These are phyloP conservation scores for Parastagonospora nodorum DNA, from an alignment of 2,329 filamentous ascomycete species.

Conservation along the genomic window DNA sequence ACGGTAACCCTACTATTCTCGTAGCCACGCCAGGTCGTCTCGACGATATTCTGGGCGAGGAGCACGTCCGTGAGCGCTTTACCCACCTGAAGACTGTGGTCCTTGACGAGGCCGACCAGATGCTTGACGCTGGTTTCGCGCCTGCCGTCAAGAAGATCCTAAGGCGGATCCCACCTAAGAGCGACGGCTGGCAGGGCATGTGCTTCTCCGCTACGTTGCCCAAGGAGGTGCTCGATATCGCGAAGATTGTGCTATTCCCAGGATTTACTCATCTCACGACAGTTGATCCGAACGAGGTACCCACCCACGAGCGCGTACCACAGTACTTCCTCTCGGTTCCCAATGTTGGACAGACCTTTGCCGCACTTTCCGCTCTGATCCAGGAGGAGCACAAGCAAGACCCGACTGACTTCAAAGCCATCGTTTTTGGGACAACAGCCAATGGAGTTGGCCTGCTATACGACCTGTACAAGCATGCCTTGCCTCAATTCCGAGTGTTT, in stretches of 20 bases:
- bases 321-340: constrained; percentile 55
- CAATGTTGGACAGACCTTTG: constrained; percentile 52
- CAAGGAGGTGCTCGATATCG: constrained; percentile 51
- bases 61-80: constrained; percentile 54
- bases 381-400: constrained; percentile 49
- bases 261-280: constrained; percentile 51
- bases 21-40: constrained; percentile 56
- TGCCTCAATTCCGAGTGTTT: constrained; percentile 45
- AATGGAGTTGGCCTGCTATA: constrained; percentile 52
- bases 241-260: constrained; percentile 51
- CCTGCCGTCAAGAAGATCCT: constrained; percentile 59
- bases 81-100: constrained; percentile 52
- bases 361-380: constrained; percentile 52
- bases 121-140: constrained; percentile 59
- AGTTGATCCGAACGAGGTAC: constrained; percentile 51
- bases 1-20: constrained; percentile 48
- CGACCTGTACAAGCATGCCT: constrained; percentile 43
- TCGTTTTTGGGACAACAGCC: constrained; percentile 55
- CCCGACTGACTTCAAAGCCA: constrained; percentile 51
- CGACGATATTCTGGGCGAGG: constrained; percentile 52
- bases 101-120: constrained; percentile 51
- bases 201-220: constrained; percentile 55
- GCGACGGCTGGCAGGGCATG: constrained; percentile 56
- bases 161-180: constrained; percentile 56
- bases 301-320: constrained; percentile 55